phyloP scores from a whole-genome alignment of 73 alveolate species.

The Paramecium sonneborni region DNA sequence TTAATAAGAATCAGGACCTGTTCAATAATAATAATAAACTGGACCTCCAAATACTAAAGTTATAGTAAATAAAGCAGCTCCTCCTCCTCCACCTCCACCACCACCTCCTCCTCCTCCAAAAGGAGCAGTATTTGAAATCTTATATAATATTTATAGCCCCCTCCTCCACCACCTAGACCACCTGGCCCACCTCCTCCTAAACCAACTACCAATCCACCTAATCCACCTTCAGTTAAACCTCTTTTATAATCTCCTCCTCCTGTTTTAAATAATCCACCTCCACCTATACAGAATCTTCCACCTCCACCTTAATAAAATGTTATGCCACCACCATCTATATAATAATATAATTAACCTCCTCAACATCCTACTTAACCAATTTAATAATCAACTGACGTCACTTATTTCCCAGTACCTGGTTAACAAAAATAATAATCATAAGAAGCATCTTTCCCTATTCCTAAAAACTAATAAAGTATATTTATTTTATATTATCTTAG shows the following conservation, averaged over 20 bases:
- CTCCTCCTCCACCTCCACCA: constrained; percentile 40
- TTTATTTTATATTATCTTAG: neutral
- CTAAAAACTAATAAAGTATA: constrained; percentile 1
- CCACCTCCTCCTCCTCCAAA: constrained; percentile 53
- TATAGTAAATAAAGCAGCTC: constrained; percentile 3
- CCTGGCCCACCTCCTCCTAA: constrained; percentile 9
- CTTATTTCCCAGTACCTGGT: constrained; percentile 45
- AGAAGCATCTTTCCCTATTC: constrained; percentile 12
- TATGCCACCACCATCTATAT: neutral
- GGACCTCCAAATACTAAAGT: constrained; percentile 9
- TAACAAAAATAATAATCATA: neutral
- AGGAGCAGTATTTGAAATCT: neutral
- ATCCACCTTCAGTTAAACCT: neutral
- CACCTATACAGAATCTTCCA: neutral
- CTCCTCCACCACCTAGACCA: constrained; percentile 33
- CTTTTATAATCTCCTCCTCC: neutral
- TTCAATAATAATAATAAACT: neutral
- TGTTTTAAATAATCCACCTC: neutral
- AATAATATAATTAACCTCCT: neutral
- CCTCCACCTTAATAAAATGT: neutral
- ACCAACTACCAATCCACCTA: neutral
- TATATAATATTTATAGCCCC: neutral
- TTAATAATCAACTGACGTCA: neutral
- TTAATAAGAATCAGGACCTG: neutral
- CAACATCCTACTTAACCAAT: neutral